Evolutionary conservation across 2,329 filamentous ascomycete genomes (phyloP).

Genomic region (Phoma herbarum): DNA sequence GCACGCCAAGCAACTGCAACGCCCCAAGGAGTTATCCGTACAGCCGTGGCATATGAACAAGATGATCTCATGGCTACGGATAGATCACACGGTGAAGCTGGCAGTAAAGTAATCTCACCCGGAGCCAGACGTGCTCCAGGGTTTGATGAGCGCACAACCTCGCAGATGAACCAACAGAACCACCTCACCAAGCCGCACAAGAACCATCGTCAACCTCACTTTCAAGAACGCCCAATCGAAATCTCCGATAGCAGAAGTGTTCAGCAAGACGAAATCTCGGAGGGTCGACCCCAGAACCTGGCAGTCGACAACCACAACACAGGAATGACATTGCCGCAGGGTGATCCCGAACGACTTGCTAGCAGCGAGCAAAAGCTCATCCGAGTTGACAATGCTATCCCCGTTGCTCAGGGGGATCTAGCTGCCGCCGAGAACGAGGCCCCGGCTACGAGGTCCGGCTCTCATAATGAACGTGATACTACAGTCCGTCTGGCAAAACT

Average conservation of each 20-base stretch:
- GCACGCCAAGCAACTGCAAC: background rate
- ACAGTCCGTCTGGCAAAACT: slow-evolving; percentile 5
- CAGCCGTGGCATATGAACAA: background rate
- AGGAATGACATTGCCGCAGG: background rate
- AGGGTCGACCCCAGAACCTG: too few relatives aligned
- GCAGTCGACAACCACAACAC: background rate
- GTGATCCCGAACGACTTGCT: too few relatives aligned
- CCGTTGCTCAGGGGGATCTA: background rate
- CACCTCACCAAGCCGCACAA: background rate
- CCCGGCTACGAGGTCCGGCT: background rate
- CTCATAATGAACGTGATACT: background rate
- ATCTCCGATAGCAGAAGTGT: background rate
- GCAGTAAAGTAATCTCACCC: background rate
- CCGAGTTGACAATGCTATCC: background rate
- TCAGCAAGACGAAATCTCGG: background rate
- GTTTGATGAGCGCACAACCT: background rate
- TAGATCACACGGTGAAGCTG: background rate
- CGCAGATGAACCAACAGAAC: background rate
- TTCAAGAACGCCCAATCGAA: background rate
- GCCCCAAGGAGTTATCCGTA: background rate
- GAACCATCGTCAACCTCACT: background rate
- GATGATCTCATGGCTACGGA: background rate
- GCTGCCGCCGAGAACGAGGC: background rate
- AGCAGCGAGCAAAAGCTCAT: background rate
- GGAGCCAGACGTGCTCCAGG: background rate